These are phyloP conservation scores for Penicillium steckii DNA, from an alignment of 495 filamentous ascomycete species.

Conservation along the genomic window DNA sequence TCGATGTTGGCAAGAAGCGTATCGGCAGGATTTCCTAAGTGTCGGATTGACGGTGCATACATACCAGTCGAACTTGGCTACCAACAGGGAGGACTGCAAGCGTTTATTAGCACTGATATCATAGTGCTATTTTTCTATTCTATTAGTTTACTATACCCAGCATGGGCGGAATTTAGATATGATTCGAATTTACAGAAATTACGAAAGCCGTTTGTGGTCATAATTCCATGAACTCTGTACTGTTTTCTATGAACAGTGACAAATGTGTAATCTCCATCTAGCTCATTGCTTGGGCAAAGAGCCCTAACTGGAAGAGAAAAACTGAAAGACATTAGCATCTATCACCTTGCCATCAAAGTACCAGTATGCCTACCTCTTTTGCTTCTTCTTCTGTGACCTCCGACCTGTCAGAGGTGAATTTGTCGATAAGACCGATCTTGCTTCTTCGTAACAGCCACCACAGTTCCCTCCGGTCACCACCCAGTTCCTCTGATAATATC, in stretches of 20 bases:
- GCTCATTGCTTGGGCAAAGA: not conserved
- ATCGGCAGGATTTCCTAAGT: constrained; percentile 68
- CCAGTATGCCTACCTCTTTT: constrained; percentile 46
- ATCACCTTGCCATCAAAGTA: not conserved
- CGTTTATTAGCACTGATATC: not conserved
- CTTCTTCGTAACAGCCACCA: constrained; percentile 71
- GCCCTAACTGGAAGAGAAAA: constrained; percentile 29
- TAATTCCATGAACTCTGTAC: not conserved
- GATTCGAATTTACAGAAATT: not conserved
- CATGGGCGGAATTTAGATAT: constrained; percentile 5
- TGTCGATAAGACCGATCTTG: constrained; percentile 72
- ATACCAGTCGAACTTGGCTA: too few species aligned
- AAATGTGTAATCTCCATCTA: too few species aligned
- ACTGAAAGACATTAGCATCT: constrained; percentile 22
- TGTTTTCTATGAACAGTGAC: not conserved
- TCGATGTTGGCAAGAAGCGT: constrained; percentile 78
- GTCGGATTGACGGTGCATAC: not conserved
- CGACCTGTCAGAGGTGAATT: constrained; percentile 55
- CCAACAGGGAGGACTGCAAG: too few species aligned
- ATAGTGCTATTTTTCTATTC: not conserved
- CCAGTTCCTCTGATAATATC: constrained; percentile 67
- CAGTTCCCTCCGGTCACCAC: constrained; percentile 78
- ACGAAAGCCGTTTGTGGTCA: not conserved
- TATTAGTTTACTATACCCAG: constrained; percentile 13
- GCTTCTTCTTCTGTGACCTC: constrained; percentile 68